These are phyloP conservation scores for Microbotryum intermedium DNA, from an alignment of 1,284 basidiomycete species.

Conservation along the genomic window DNA sequence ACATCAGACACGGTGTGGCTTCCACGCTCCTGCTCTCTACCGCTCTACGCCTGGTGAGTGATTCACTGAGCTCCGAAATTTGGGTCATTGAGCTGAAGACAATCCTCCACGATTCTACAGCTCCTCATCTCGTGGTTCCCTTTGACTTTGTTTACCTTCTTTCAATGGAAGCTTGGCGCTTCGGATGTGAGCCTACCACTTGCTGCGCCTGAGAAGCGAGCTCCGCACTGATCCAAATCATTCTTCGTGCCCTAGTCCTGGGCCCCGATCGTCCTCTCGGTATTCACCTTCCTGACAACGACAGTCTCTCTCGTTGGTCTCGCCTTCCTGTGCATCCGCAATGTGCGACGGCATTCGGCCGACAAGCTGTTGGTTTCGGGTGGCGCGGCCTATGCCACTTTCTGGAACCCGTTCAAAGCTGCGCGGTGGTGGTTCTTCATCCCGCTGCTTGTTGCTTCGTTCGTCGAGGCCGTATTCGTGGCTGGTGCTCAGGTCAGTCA, in stretches of 20 bases:
- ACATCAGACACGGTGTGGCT: conserved; percentile 38
- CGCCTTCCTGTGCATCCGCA: conserved; percentile 40
- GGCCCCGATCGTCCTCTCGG: conserved; percentile 58
- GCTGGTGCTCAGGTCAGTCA: conserved; percentile 51
- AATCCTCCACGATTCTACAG: conserved; percentile 39
- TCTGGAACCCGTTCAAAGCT: conserved; percentile 41
- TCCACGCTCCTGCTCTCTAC: conserved; percentile 37
- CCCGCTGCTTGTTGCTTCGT: conserved; percentile 39
- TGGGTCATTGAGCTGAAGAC: no score
- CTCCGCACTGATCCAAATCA: no score
- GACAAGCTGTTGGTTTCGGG: conserved; percentile 38
- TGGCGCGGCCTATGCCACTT: conserved; percentile 41
- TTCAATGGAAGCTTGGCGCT: conserved; percentile 66
- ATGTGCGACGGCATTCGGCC: conserved; percentile 29
- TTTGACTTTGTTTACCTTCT: conserved; percentile 65
- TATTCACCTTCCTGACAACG: conserved; percentile 52
- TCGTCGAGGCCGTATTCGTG: conserved; percentile 58
- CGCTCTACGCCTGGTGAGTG: no score
- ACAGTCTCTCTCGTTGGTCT: conserved; percentile 46
- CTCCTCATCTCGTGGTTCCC: conserved; percentile 58
- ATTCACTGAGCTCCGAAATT: no score
- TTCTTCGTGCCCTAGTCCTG: conserved; percentile 57
- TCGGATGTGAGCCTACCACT: neutral
- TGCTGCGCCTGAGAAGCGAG: neutral
- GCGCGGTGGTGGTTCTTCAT: conserved; percentile 42